These are phyloP conservation scores for Tieghemostelium lacteum DNA, from an alignment of 78 protist genomes.

Conservation along the genomic window DNA sequence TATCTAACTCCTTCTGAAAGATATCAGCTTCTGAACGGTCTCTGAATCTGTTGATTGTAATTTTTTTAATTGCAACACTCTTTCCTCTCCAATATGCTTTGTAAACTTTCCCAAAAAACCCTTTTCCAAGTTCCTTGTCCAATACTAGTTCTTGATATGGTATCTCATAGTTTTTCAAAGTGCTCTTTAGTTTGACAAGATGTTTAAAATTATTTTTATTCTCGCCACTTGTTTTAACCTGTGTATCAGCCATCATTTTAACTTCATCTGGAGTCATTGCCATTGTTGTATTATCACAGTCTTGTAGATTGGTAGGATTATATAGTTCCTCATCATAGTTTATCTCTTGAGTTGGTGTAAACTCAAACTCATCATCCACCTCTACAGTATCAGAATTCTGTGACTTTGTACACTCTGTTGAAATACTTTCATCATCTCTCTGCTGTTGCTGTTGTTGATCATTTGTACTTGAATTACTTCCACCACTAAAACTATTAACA, in stretches of 20 bases:
- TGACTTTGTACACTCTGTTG: background rate
- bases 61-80: conserved; percentile 68
- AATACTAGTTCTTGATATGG: conserved; percentile 22
- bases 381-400: background rate
- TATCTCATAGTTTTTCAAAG: conserved; percentile 38
- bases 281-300: background rate
- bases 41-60: conserved; percentile 28
- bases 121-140: conserved; percentile 64
- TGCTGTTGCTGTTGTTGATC: background rate
- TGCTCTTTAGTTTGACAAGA: conserved; percentile 39
- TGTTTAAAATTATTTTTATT: conserved; percentile 29
- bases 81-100: conserved; percentile 56
- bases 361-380: background rate
- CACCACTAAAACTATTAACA: background rate
- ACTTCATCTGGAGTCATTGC: background rate
- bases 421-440: background rate
- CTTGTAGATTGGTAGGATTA: background rate
- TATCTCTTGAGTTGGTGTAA: conserved; percentile 14
- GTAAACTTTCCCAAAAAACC: conserved; percentile 75
- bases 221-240: background rate
- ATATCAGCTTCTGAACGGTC: conserved; percentile 56
- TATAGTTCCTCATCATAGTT: background rate
- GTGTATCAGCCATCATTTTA: background rate
- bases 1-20: conserved; percentile 36
- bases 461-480: background rate